Base-by-base conservation (phyloP, 228 moss, liverwort and hornwort species). In the Sphagnum fallax region DNA sequence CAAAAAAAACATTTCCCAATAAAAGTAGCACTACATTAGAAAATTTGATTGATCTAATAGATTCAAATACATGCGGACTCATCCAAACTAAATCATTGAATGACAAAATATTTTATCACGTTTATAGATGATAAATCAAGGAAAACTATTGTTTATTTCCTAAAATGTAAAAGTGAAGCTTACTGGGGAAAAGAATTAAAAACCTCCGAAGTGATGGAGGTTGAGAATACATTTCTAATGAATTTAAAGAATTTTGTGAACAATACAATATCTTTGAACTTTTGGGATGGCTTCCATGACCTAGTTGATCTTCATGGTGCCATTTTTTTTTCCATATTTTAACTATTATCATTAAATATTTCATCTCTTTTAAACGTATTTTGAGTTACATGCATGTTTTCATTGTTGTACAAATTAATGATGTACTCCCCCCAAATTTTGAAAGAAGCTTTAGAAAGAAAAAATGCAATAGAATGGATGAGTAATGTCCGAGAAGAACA, bases 41-140 rank as follows among this genome's bases (percentile, higher is more conserved):
- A 16, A 47, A 65, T 11, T 65, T 50, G 49, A 0, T 65, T 47
- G 14, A 10, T 10, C 14, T 65, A 16, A 49, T 50, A 11, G 1
- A 7, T 55, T 55, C 12, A 7, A 12, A 55, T 55, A 55, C 1
- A 7, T 55, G 53, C 12, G 32, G 1, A 6, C 65, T 0, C 8
- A 48, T 65, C 10, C 49, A 50, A 65, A 65, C 5, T 6, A 4
- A 8, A 6, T 65, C 49, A 4, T 10, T 48, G 4, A 9, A 6
- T 6, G 50, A 49, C 65, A 16, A 65, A 65, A 4, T 72, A 68
- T 52, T 74, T 68, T 69, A 57, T 65, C n/a, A 68, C 50, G 5
- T 74, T 74, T 18, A 63, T 74, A 5, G 51, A 74, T 63, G 62
- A 68, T 63, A 51, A 51, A 18, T 68, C 60, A 53, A 68, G 62